Base-by-base conservation (phyloP, 1,284 basidiomycete species). In the Sutorius eximius region DNA sequence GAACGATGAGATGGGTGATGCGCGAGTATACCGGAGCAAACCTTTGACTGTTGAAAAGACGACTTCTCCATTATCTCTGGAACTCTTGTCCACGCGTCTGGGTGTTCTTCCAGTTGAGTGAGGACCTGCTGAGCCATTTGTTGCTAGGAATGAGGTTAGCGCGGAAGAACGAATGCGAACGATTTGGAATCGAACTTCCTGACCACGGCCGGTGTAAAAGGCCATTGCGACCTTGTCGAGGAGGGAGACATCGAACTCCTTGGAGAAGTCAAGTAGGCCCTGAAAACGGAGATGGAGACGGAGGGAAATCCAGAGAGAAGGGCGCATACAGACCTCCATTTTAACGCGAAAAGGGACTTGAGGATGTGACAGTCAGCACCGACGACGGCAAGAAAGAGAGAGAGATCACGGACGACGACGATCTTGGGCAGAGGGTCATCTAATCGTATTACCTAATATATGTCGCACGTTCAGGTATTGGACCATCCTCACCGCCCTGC, bases 41-140 rank as follows among this genome's bases (percentile, higher is more conserved):
- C 95, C 82, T 99, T 99, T 42, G 95, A 88, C 73, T 98, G 96
- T 37, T 89, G 84, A 71, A 89, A 94, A 22, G 80, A 79, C 11
- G 93, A 92, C 56, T 82, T 81, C 70, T 98, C 94, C 53, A 99
- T 80, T 64, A 99, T 91, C 59, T 91, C 89, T 33, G 97, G 97
- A 2, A 99, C 97, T 69, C 93, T 85, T 61, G 96, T 95, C 97
- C 97, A 99, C 45, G 95, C 87, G 58, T 99, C 97, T n/a, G 93
- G 91, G 73, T 94, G 83, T 62, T 99, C 97, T 74, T 99, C 95
- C 69, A 99, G 93, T 72, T 97, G 95, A 11, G 95, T 95, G 60
- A 98, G 82, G 55, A 92, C 81, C 69, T 89, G 87, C 72, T 96
- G 94, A 20, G 94, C 93, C 70, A 87, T 73, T 84, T 92, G 89